phyloP scores from a whole-genome alignment of 1,284 basidiomycete species.

The Pseudozyma hubeiensis region DNA sequence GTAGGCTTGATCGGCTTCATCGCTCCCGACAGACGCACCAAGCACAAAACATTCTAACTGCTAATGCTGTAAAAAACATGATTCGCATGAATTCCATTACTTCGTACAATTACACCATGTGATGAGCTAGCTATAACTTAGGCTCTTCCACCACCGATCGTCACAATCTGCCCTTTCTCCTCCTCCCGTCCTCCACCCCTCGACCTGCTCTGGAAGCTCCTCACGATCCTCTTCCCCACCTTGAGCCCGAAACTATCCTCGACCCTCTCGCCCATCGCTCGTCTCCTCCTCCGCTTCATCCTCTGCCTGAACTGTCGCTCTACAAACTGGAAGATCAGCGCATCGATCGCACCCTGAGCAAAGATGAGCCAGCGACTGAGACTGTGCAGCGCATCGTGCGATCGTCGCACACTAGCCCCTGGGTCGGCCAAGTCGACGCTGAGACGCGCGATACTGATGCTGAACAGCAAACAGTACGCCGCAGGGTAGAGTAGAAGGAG shows the following conservation, averaged over 20 bases:
- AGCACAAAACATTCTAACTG: conserved; percentile 22
- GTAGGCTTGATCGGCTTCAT: conserved; percentile 38
- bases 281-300: conserved; percentile 53
- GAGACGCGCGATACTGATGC: conserved; percentile 55
- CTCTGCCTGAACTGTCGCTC: conserved; percentile 55
- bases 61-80: not conserved
- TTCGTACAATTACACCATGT: conserved; percentile 3
- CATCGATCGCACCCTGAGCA: conserved; percentile 60
- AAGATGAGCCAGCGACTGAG: conserved; percentile 58
- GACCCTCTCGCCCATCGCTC: conserved; percentile 52
- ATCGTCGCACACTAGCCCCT: conserved; percentile 7
- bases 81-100: not conserved
- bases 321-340: conserved; percentile 62
- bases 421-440: conserved; percentile 49
- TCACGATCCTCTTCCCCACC: conserved; percentile 18
- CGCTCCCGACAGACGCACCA: conserved; percentile 25
- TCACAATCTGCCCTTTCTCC: not conserved
- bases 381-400: conserved; percentile 47
- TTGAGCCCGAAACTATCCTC: conserved; percentile 23
- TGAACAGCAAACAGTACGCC: conserved; percentile 57
- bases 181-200: not conserved
- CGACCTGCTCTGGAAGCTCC: conserved; percentile 6
- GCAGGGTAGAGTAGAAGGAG: conserved; percentile 57
- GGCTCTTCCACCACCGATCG: no score
- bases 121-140: no score